These are phyloP conservation scores for Dendryphion nanum DNA, from an alignment of 2,329 filamentous ascomycete species.

Conservation along the genomic window DNA sequence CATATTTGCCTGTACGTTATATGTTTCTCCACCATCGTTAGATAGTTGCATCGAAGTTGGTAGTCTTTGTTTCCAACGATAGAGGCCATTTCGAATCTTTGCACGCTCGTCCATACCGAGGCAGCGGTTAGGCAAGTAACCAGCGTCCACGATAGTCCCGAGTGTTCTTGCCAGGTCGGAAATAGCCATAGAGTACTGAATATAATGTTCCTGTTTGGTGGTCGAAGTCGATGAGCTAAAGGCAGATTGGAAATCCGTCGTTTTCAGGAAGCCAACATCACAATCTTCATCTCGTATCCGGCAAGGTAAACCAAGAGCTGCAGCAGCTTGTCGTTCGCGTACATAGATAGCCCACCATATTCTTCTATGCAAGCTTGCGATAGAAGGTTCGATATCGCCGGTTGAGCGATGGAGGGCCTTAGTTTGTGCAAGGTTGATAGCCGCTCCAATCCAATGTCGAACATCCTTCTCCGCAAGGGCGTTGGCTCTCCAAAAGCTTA, in stretches of 20 bases:
- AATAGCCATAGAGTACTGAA: neutral
- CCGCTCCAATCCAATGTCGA: conserved; percentile 43
- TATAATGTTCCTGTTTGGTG: neutral
- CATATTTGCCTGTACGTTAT: conserved; percentile 38
- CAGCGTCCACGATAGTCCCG: neutral
- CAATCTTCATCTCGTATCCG: conserved; percentile 52
- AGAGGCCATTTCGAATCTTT: neutral
- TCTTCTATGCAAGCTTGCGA: conserved; percentile 44
- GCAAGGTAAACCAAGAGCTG: conserved; percentile 47
- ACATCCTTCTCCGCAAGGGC: conserved; percentile 39
- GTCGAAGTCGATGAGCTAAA: conserved; percentile 18
- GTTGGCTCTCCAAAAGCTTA: conserved; percentile 57
- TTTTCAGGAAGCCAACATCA: conserved; percentile 42
- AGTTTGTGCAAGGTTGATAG: conserved; percentile 53
- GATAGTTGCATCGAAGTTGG: conserved; percentile 32
- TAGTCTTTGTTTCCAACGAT: neutral
- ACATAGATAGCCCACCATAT: conserved; percentile 58
- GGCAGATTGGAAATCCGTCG: conserved; percentile 39
- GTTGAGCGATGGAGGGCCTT: conserved; percentile 44
- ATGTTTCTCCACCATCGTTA: conserved; percentile 25
- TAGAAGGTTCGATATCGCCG: conserved; percentile 19
- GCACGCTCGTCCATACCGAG: neutral
- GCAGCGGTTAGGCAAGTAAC: neutral
- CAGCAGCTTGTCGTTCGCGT: conserved; percentile 49
- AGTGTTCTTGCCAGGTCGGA: neutral